phyloP scores from a whole-genome alignment of 1,139 yeast genomes.

The Williopsis jadinii region DNA sequence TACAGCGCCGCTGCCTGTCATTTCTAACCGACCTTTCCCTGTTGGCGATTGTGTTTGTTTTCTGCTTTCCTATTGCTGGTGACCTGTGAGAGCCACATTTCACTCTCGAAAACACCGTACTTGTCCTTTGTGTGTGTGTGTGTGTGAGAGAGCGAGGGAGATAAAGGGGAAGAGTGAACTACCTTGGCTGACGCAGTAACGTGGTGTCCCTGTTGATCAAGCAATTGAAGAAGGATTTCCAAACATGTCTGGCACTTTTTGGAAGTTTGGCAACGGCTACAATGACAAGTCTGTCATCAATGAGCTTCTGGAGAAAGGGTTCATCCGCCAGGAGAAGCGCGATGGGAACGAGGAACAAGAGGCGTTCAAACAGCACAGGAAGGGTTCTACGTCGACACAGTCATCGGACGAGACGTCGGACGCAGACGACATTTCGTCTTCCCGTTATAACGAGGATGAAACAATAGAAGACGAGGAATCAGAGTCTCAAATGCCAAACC shows the following conservation, averaged over 20 bases:
- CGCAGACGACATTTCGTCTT: conserved; percentile 4
- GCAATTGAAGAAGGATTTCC: neutral
- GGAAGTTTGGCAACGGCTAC: conserved; percentile 88
- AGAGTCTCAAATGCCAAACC: conserved; percentile 24
- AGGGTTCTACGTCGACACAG: conserved; percentile 15
- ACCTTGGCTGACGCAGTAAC: too few species aligned
- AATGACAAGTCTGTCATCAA: conserved; percentile 70
- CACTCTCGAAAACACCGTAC: too few species aligned
- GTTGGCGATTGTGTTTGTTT: too few species aligned
- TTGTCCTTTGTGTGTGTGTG: too few species aligned
- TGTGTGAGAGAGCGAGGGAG: too few species aligned
- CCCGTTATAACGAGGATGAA: conserved; percentile 15
- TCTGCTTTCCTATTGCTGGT: too few species aligned
- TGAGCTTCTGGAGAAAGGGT: conserved; percentile 46
- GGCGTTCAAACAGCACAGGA: too few species aligned
- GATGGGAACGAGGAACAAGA: conserved; percentile 4
- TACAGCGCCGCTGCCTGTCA: too few species aligned
- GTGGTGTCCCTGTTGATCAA: too few species aligned
- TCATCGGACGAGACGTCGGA: conserved; percentile 20
- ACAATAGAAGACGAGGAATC: conserved; percentile 20
- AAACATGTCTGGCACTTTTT: conserved; percentile 84
- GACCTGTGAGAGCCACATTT: too few species aligned
- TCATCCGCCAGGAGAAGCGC: conserved; percentile 39
- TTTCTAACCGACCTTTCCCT: too few species aligned
- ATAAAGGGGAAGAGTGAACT: too few species aligned